Evolutionary conservation across 768 basidiomycete genomes (phyloP).

Genomic region (Tricholoma flavovirens): DNA sequence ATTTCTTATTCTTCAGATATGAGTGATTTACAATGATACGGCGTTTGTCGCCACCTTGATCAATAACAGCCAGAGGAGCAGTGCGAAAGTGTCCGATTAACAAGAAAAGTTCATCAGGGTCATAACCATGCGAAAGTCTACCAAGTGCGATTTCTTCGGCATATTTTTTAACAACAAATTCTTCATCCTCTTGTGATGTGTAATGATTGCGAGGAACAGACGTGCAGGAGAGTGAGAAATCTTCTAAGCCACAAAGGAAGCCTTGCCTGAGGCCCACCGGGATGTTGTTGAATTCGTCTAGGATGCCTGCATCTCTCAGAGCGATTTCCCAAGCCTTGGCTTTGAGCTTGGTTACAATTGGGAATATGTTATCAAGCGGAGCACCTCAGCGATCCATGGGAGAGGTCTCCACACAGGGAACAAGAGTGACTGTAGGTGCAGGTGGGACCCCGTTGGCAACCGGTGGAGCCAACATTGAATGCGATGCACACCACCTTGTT

Average conservation of each 20-base stretch:
- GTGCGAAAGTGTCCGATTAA: conserved; percentile 1
- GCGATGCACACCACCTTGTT: not conserved
- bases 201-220: conserved; percentile 3
- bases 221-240: not conserved
- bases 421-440: not conserved
- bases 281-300: not conserved
- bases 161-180: not conserved
- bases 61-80: not conserved
- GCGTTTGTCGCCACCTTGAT: not conserved
- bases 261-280: conserved; percentile 1
- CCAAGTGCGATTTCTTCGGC: conserved; percentile 1
- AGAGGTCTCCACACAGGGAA: not conserved
- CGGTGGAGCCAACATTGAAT: not conserved
- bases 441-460: not conserved
- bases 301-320: not conserved
- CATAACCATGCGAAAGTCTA: not conserved
- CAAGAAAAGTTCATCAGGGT: not conserved
- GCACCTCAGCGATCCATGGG: not conserved
- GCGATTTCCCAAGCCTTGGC: not conserved
- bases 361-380: not conserved
- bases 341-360: not conserved
- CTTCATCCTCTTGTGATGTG: not conserved
- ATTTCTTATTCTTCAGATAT: not conserved
- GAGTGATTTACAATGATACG: conserved; percentile 2
- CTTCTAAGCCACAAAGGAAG: not conserved